Base-by-base conservation (phyloP, 495 filamentous ascomycete species). In the Xylaria flabelliformis region DNA sequence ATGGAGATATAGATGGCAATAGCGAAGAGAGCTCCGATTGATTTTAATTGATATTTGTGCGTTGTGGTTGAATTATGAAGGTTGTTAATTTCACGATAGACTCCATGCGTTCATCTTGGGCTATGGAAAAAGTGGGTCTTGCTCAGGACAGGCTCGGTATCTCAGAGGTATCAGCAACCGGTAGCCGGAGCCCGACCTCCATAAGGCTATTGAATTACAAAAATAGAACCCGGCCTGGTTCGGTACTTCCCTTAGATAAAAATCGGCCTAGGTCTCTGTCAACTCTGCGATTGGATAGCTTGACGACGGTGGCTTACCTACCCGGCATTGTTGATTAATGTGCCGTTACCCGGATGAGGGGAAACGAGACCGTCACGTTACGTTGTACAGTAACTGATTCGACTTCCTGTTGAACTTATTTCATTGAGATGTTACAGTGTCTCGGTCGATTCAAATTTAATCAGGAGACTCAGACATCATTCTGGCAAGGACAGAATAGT, bases 261-360 rank as follows among this genome's bases (percentile, higher is more conserved):
- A 56, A 12, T 32, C 26, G 26, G 17, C 3, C 26, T 32, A 17
- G 29, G 26, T 56, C 24, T 56, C 13, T 56, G 13, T 53, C 6
- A 32, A 17, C 26, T 29, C 29, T 17, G 26, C 13, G 24, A 21
- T 51, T 12, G n/a, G 50, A 51, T 2, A 39, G 32, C 12, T 39
- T 39, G 17, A 10, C 56, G 29, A 63, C 42, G 39, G 34, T 10
- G 61, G 17, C 32, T 39, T 21, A 17, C 10, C 15, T 19, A n/a
- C 21, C 36, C 42, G 26, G 42, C 32, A 15, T 39, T 67, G 15
- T 34, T 32, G 10, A 36, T 8, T 2, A 29, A 17, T 17, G 65
- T 56, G 65, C 65, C 65, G 65, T 44, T 67, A 67, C 29, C 65
- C 65, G 65, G 56, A 3, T 42, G 65, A 56, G 65, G 65, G 50